Evolutionary conservation across 2,329 filamentous ascomycete species (phyloP), one percentile per base, ranked within the genome.

Genomic region (Scytalidium lignicola): DNA sequence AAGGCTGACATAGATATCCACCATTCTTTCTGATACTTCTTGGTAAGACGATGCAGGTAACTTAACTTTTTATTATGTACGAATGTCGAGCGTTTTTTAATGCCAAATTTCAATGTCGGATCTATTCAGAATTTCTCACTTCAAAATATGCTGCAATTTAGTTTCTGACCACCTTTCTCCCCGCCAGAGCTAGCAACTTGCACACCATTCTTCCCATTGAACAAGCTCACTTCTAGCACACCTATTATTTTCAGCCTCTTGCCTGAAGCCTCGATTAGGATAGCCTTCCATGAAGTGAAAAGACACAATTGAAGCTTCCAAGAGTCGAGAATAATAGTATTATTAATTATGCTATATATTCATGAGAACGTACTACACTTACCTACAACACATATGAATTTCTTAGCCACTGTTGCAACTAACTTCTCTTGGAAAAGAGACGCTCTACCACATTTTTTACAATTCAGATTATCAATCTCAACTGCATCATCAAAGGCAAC

Each of bases 381-480:
- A 88, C 85, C 86, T 49, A 88, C 90, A 50, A 95, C 89, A 61
- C 88, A 92, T 54, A 96, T 78, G 63, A 96, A 96, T 65, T 88
- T 88, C 69, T 83, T 87, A 3, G 90, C 86, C 44, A 86, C 81
- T 52, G 89, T 82, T 4, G 91, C 91, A 3, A 99, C 91, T 29
- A 99, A 76, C 74, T 99, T 99, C 73, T 99, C 93, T 69, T 97
- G 93, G 73, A 96, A 95, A 49, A 97, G 72, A 70, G 93, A 99
- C n/a, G 90, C 93, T 51, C 93, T 93, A 44, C 93, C 93, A 48
- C 93, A 93, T 74, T 97, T 97, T 74, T 99, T 97, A 65, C 92
- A 90, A 70, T 97, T 99, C 52, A 99, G 72, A 46, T 95, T 88
- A 65, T 99, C 93, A 26, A 99, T 90, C 73, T 99, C 93, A 66